Conservation (phyloP, 116 monocot species). For the Trichopus zeylanicus region DNA sequence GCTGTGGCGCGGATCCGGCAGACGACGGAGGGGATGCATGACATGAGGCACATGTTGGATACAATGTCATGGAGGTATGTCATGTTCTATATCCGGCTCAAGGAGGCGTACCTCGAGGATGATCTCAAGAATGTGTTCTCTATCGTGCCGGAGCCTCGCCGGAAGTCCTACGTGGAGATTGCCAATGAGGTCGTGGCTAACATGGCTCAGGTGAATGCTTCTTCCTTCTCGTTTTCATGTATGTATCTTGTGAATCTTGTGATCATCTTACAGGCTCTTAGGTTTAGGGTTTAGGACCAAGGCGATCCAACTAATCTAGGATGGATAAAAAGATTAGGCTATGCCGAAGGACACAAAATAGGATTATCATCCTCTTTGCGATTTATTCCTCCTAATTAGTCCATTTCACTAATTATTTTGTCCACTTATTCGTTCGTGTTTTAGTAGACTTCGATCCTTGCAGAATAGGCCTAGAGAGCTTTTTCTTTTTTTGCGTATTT, state of each 20-base stretch:
- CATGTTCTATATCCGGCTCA: conserved; percentile 59
- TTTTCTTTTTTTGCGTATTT: not conserved
- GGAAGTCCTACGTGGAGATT: conserved; percentile 31
- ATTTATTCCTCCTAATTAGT: no score
- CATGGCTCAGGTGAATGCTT: conserved; percentile 51
- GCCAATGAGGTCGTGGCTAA: conserved; percentile 78
- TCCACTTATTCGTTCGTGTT: no score
- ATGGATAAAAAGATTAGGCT: no score
- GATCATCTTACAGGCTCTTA: no score
- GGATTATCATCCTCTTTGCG: no score
- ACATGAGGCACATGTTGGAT: conserved; percentile 79
- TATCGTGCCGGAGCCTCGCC: conserved; percentile 34
- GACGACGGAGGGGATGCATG: conserved; percentile 67
- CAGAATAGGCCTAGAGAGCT: no score
- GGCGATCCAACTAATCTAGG: no score
- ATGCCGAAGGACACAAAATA: no score
- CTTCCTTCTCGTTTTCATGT: not conserved
- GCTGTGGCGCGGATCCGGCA: conserved; percentile 68
- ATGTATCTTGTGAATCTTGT: not conserved
- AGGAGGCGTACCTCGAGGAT: conserved; percentile 60
- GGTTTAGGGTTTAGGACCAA: no score
- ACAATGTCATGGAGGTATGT: conserved; percentile 88
- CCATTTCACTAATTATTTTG: no score
- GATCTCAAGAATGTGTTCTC: conserved; percentile 73
- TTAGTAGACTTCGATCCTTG: no score